Evolutionary conservation across 2,329 filamentous ascomycete genomes (phyloP).

Genomic region (Sporothrix pseudoabietina): DNA sequence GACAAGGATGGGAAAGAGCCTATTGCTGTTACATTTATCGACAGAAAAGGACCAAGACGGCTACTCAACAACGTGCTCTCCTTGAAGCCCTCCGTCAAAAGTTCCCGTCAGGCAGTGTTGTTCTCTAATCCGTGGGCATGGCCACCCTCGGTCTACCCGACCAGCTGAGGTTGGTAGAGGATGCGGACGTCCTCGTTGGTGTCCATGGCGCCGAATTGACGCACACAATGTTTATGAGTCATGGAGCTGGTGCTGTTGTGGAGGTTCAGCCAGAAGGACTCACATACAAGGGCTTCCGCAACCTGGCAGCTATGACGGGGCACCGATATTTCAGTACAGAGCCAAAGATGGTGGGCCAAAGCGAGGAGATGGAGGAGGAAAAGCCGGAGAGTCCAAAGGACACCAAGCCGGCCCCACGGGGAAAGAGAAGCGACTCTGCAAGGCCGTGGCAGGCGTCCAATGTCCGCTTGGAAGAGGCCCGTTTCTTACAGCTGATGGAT

Average conservation of each 20-base stretch:
- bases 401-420: background rate
- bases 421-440: background rate
- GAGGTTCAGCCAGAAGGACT: conserved; percentile 47
- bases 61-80: conserved; percentile 39
- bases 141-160: conserved; percentile 43
- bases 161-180: conserved; percentile 43
- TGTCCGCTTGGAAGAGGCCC: conserved; percentile 29
- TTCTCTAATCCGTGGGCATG: conserved; percentile 42
- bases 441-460: conserved; percentile 29
- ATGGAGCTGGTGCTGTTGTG: conserved; percentile 42
- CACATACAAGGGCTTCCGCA: conserved; percentile 47
- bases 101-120: background rate
- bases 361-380: background rate
- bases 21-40: conserved; percentile 43
- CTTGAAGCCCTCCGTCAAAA: conserved; percentile 33
- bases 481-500: conserved; percentile 31
- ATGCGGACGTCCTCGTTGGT: conserved; percentile 48
- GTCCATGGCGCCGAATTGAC: conserved; percentile 50
- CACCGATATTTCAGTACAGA: conserved; percentile 46
- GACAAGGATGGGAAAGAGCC: conserved; percentile 19
- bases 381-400: background rate
- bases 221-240: conserved; percentile 46
- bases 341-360: conserved; percentile 31
- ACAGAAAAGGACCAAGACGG: conserved; percentile 41
- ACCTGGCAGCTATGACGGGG: conserved; percentile 45